phyloP scores from a whole-genome alignment of 768 basidiomycete genomes.

The Pisolithus orientalis region DNA sequence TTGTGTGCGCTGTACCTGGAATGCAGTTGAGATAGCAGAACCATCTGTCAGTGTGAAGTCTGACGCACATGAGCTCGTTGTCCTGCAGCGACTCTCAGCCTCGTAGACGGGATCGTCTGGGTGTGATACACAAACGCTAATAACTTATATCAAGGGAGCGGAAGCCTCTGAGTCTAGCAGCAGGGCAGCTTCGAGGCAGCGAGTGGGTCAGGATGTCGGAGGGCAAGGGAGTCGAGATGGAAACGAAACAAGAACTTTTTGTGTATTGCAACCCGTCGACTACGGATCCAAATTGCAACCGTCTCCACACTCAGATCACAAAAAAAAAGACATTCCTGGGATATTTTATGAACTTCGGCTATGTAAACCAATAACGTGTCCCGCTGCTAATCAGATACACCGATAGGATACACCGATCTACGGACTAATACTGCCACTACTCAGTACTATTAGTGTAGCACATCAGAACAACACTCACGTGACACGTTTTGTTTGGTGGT shows the following conservation, averaged over 20 bases:
- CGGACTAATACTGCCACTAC: no score
- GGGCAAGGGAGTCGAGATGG: neutral
- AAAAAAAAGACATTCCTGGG: neutral
- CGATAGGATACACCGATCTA: no score
- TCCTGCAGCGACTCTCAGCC: neutral
- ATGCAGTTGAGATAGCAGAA: constrained; percentile 44
- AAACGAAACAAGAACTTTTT: neutral
- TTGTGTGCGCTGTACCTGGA: constrained; percentile 57
- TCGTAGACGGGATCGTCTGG: neutral
- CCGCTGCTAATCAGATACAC: no score
- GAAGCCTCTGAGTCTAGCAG: constrained; percentile 19
- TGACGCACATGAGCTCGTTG: neutral
- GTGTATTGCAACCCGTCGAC: neutral
- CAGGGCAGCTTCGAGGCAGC: constrained; percentile 16
- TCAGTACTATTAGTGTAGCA: no score
- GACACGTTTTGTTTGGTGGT: no score
- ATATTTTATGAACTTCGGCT: neutral
- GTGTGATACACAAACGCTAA: neutral
- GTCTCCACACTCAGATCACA: neutral
- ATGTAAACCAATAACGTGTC: no score
- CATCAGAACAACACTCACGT: no score
- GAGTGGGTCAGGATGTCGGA: neutral
- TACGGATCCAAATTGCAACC: neutral
- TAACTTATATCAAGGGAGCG: constrained; percentile 22
- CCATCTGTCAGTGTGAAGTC: constrained; percentile 17